Evolutionary conservation across 805 yeast genomes (phyloP), one percentile per base, ranked within the genome.

Genomic region (Candida hispaniensis): DNA sequence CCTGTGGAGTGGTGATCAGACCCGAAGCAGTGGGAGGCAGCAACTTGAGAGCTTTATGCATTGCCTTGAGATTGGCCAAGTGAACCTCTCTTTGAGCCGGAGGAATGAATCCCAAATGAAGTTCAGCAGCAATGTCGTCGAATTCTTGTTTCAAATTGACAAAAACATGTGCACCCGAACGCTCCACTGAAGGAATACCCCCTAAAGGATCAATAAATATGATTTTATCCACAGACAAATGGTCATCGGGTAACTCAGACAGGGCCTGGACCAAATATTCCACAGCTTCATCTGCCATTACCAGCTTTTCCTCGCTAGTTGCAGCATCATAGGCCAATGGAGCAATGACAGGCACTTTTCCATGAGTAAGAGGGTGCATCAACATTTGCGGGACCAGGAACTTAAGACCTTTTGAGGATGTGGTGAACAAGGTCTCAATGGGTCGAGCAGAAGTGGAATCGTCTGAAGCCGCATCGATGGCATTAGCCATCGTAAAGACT

Each of bases 121-220:
- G 56, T 48, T 83, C 93, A 3, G 75, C 63, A 2, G 61, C 51
- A 12, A 83, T 74, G 32, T 56, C 62, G 26, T 51, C 63, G 15
- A 59, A 50, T 20, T 50, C 50, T 46, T 63, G 67, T 38, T 57
- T 53, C 11, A 54, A 55, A 14, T 53, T 42, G 23, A 61, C 75
- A 41, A 79, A 78, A 1, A 91, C 93, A 55, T 91, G 98, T 11
- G 62, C 57, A 3, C 85, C 73, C 40, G 73, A 69, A 40, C 97
- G 65, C 50, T 83, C 94, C 14, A 74, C 61, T 1, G 93, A 79
- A 0, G 97, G 97, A 5, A 83, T 77, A 0, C 99, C 99, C 2
- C 99, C 99, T 12, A 68, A 52, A 1, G 75, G 71, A 47, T 85
- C 96, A 18, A 91, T 61, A 43, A 76, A 73, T 6, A 88, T 70